Conservation (phyloP, 2,329 filamentous ascomycete species). For the Nemania sp. region DNA sequence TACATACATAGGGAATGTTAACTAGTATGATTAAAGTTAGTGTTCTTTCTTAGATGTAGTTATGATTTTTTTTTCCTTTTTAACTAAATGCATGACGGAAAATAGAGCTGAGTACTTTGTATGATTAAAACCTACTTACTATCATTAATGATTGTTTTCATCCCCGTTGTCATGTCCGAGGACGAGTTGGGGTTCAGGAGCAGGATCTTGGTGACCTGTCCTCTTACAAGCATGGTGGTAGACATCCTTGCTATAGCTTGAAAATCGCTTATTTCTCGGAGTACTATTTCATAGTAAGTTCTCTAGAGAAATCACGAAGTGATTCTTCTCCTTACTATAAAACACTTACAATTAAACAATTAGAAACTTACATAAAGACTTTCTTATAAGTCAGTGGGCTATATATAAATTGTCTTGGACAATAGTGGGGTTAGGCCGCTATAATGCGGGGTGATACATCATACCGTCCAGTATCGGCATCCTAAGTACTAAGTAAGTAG, state of each 20-base stretch:
- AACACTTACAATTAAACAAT: neutral
- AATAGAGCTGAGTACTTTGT: neutral
- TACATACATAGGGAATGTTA: conserved; percentile 54
- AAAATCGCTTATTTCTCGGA: neutral
- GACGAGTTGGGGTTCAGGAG: conserved; percentile 87
- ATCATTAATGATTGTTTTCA: conserved; percentile 63
- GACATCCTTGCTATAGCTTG: conserved; percentile 29
- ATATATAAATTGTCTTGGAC: neutral
- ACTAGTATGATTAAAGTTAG: conserved; percentile 41
- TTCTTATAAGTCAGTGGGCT: too few species aligned
- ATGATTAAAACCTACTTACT: conserved; percentile 33
- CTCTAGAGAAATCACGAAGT: too few species aligned
- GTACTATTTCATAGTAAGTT: neutral
- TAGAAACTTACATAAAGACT: too few species aligned
- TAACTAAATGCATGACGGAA: too few species aligned
- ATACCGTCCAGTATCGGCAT: too few species aligned
- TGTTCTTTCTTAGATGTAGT: neutral
- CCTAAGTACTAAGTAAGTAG: too few species aligned
- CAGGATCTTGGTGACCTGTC: conserved; percentile 64
- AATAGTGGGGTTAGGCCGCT: conserved; percentile 8
- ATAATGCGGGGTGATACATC: neutral
- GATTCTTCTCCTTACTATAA: neutral
- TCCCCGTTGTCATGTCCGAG: conserved; percentile 74
- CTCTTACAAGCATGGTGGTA: conserved; percentile 47
- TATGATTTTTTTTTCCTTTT: neutral